phyloP scores from a whole-genome alignment of 306 rosid species.

The Myrica gale region DNA sequence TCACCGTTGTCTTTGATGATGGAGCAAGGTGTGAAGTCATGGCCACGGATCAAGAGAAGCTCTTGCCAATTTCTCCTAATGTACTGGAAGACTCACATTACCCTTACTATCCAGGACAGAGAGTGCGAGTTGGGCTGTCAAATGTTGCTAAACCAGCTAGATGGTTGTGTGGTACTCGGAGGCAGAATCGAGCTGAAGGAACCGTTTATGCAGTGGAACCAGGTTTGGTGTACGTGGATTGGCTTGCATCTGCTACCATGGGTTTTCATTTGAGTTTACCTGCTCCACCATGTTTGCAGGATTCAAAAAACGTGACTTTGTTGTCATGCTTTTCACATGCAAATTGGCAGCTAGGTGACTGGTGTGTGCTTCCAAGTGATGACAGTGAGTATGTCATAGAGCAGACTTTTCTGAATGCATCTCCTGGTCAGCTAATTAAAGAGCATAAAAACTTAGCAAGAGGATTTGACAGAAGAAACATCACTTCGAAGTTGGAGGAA shows the following conservation, averaged over 20 bases:
- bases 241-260: slow-evolving; percentile 63
- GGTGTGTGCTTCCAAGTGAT: slow-evolving; percentile 65
- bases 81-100: slow-evolving; percentile 79
- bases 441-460: slow-evolving; percentile 40
- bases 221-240: slow-evolving; percentile 67
- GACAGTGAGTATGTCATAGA: slow-evolving; percentile 36
- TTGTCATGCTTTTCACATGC: slow-evolving; percentile 78
- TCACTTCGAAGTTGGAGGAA: slow-evolving; percentile 42
- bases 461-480: slow-evolving; percentile 40
- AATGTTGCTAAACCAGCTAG: slow-evolving; percentile 58
- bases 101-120: slow-evolving; percentile 94
- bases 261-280: slow-evolving; percentile 40
- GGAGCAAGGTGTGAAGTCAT: slow-evolving; percentile 65
- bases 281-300: slow-evolving; percentile 63
- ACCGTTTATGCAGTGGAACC: slow-evolving; percentile 78
- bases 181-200: slow-evolving; percentile 67
- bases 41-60: slow-evolving; percentile 59
- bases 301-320: slow-evolving; percentile 63
- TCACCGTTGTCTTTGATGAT: slow-evolving; percentile 68
- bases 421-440: slow-evolving; percentile 29
- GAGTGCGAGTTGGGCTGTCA: slow-evolving; percentile 66
- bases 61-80: slow-evolving; percentile 57
- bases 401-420: slow-evolving; percentile 35
- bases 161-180: slow-evolving; percentile 86
- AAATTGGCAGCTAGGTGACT: slow-evolving; percentile 96